Evolutionary conservation across 2,329 filamentous ascomycete genomes (phyloP), one percentile per base, ranked within the genome.

Genomic region (Atkinsonella hypoxylon): DNA sequence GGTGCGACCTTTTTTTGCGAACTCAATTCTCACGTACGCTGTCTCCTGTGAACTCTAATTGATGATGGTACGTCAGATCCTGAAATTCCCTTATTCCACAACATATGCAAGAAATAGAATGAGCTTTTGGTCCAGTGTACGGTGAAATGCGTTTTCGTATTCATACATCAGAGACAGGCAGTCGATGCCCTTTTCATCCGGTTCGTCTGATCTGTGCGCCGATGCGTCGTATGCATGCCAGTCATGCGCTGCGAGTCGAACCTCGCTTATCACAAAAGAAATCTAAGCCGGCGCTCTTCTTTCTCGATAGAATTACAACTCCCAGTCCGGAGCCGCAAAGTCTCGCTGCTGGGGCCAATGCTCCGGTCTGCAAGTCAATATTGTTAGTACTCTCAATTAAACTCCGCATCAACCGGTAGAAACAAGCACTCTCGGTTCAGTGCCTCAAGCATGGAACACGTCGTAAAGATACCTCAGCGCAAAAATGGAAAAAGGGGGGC

Each of bases 241-340:
- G 6, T 26, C 26, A 8, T 3, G 26, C 26, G 26, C 26, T 26
- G 7, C 26, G 26, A 26, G 8, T 26, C 26, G 26, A 26, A 26
- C 26, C 26, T 26, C 26, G 26, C 7, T 3, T 26, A 4, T 26
- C 26, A 26, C 26, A 26, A 26, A 26, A 26, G 43, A 32, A 17
- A 12, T 17, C 10, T 31, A 32, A 34, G 30, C 26, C 22, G 15
- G 15, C 15, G 17, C 11, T 3, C 36, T 17, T 26, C 4, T 17
- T 31, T n/a, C 40, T 1, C 2, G 17, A n/a, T 18, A 15, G 36
- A 20, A 10, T 52, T 58, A 71, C 50, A 71, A 51, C 50, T 68
- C 64, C 69, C 69, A 71, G 38, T 67, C 64, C 12, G 69, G 68
- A n/a, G 70, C 63, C 10, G 62, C 61, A 58, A 71, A 71, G 55